Base-by-base conservation (phyloP, 768 basidiomycete genomes). In the Lactarius sanguifluus region DNA sequence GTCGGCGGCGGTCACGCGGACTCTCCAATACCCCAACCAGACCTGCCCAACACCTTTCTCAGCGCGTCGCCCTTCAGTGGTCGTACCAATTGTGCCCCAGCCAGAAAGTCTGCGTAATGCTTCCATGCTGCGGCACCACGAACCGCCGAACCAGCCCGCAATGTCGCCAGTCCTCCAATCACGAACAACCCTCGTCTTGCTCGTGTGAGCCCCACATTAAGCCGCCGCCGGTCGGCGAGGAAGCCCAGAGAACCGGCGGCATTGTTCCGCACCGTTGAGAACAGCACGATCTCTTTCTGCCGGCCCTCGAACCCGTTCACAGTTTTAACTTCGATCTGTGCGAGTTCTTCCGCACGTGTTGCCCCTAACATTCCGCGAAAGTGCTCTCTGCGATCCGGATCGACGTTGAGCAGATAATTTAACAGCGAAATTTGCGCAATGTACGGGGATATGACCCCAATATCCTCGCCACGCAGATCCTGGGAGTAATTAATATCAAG, bases 221-320 rank as follows among this genome's bases (percentile, higher is more conserved):
- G 80, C 71, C 95, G 76, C 68, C 94, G 80, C 71, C 87, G 81
- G 77, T 97, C 94, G 25, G 89, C 92, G 28, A 97, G 80, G 77
- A 97, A 97, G 1, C 95, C 95, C 72, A 97, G 92, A 64, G 85
- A 80, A 12, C 93, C 92, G 1, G 76, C 77, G 2, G 80, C 71
- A 72, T 97, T 97, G 75, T 90, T 91, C 61, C 95, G 83, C 58
- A 95, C 94, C 3, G 94, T 95, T 50, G 91, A 93, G 75, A 97
- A 95, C 52, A 97, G 82, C 69, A 97, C 91, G 50, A 96, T 86
- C 36, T 93, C 90, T 78, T 96, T 96, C 79, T 97, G 93, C 55
- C 93, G 83, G 15, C 94, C 94, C 76, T 97, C 93, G 75, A 96
- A 97, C 23, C 94, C 94, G 71, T 97, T 94, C 16, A 97, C 94